Base-by-base conservation (phyloP, 257 asterid genomes). In the Penstemon newberryi region DNA sequence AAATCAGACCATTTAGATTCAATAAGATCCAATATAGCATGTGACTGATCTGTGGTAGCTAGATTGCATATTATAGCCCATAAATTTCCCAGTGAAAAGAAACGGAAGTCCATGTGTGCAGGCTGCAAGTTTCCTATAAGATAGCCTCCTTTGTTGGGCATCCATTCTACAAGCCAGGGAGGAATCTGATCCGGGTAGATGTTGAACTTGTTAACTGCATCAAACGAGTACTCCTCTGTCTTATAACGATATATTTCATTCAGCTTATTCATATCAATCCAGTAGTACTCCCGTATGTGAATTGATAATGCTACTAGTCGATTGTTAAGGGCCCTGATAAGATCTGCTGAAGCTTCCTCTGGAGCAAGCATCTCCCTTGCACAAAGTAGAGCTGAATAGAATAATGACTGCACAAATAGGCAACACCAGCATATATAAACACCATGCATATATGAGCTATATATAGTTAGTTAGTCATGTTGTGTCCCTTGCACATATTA, bases 41-140 rank as follows among this genome's bases (percentile, higher is more conserved):
- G 86, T 4, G 92, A 83, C 76, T 89, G 92, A 8, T 89, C 92
- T 37, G 70, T 65, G 5, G 95, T 89, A 5, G 96, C 90, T 42
- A 89, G 95, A 67, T 79, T 79, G 67, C 90, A 83, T 3, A 82
- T 67, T 18, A 89, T 79, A 56, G 96, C 81, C 96, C 96, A 89
- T 25, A 89, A 60, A 62, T 89, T 89, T 65, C 96, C 95, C 12
- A 89, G 87, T 39, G 96, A 73, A 72, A 89, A 89, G 82, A 89
- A 87, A 47, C 96, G 87, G 57, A 89, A 89, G 79, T 87, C 95
- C 96, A 89, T 87, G 73, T 89, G 92, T 44, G 96, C 96, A 36
- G 95, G 96, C 83, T 89, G 95, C 73, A 89, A 67, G 74, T 89
- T 89, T 62, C 96, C 95, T 5, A 87, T 86, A 56, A 89, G 86